Evolutionary conservation across 169 alveolate species (phyloP).

Genomic region (Plasmodium gallinaceum): DNA sequence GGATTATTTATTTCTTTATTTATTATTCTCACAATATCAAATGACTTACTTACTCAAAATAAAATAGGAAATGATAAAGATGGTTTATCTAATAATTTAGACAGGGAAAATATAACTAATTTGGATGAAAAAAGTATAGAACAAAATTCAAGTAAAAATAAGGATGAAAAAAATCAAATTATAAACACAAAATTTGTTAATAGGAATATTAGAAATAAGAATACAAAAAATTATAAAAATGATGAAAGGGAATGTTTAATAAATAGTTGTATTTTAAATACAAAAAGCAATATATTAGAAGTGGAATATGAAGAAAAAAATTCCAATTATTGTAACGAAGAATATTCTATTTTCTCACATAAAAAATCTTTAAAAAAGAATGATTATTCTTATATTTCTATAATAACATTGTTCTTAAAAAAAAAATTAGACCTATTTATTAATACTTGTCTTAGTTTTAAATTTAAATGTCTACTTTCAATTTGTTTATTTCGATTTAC

Average conservation of each 20-base stretch:
- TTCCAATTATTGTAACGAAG: conserved; percentile 30
- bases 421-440: conserved; percentile 3
- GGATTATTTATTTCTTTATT: conserved; percentile 59
- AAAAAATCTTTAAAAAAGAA: conserved; percentile 42
- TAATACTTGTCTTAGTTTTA: conserved; percentile 14
- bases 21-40: conserved; percentile 58
- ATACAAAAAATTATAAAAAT: not conserved
- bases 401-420: conserved; percentile 12
- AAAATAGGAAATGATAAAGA: not conserved
- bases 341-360: conserved; percentile 35
- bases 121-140: conserved; percentile 5
- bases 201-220: not conserved
- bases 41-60: conserved; percentile 39
- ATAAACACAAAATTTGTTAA: not conserved
- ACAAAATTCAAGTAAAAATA: not conserved
- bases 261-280: conserved; percentile 20
- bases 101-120: not conserved
- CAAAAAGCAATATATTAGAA: conserved; percentile 1
- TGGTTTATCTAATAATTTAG: not conserved
- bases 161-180: not conserved
- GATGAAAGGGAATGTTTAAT: conserved; percentile 7
- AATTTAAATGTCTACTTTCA: conserved; percentile 51
- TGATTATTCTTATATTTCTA: conserved; percentile 31
- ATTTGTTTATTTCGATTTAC: conserved; percentile 71
- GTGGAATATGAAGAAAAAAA: conserved; percentile 2